Evolutionary conservation across 768 basidiomycete species (phyloP).

Genomic region (Leccinum imitatum): DNA sequence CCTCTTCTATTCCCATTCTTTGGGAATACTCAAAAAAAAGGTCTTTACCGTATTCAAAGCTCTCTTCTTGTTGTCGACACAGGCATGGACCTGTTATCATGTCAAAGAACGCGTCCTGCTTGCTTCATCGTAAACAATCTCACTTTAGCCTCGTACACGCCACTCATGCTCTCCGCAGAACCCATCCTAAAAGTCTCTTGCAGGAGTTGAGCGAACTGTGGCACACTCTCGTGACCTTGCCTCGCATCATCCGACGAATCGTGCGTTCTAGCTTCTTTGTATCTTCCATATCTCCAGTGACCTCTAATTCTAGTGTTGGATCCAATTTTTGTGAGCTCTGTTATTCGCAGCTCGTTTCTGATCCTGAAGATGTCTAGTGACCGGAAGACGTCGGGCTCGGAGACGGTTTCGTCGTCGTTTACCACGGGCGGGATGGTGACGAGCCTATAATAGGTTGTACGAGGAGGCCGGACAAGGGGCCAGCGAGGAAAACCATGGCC

Average conservation of each 20-base stretch:
- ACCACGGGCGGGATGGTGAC: background rate
- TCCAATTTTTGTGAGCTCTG: constrained; percentile 74
- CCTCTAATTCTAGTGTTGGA: constrained; percentile 52
- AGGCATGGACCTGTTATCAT: constrained; percentile 55
- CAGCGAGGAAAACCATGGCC: constrained; percentile 90
- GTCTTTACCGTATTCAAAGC: constrained; percentile 77
- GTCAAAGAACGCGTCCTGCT: constrained; percentile 76
- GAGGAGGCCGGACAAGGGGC: constrained; percentile 85
- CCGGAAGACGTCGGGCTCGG: too few relatives aligned
- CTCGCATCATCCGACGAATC: constrained; percentile 74
- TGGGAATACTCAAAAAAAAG: constrained; percentile 80
- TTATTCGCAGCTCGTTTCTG: background rate
- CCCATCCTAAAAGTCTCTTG: constrained; percentile 29
- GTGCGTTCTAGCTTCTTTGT: constrained; percentile 44
- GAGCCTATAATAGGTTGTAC: constrained; percentile 87
- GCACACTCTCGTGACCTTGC: constrained; percentile 65
- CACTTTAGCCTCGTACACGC: background rate
- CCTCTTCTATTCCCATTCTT: constrained; percentile 68
- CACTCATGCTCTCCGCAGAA: constrained; percentile 15
- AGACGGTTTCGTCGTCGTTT: too few relatives aligned
- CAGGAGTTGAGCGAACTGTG: constrained; percentile 67
- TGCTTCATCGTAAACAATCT: constrained; percentile 29
- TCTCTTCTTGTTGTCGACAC: constrained; percentile 62
- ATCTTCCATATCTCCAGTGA: constrained; percentile 6
- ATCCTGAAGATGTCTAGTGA: constrained; percentile 39